Conservation (phyloP, 768 basidiomycete species). For the Fomitopsis pulvina region DNA sequence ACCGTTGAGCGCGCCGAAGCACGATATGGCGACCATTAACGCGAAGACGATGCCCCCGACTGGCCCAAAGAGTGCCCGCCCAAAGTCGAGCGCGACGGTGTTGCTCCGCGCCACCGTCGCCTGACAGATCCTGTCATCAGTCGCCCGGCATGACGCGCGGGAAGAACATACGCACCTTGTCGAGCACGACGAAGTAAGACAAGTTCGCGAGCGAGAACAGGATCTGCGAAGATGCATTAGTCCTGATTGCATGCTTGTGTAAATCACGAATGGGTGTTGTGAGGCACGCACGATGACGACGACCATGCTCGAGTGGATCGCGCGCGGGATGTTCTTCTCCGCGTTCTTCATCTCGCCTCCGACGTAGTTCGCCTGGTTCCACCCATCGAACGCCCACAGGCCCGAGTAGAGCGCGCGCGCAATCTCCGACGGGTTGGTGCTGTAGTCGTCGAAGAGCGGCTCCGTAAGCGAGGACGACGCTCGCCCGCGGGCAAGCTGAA, state of each 20-base stretch:
- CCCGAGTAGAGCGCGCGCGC: slow-evolving; percentile 94
- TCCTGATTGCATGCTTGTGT: no score
- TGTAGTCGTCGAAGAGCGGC: slow-evolving; percentile 70
- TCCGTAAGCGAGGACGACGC: slow-evolving; percentile 61
- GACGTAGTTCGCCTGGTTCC: slow-evolving; percentile 91
- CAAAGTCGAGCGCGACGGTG: slow-evolving; percentile 89
- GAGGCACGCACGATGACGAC: slow-evolving; percentile 57
- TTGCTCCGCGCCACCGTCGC: slow-evolving; percentile 67
- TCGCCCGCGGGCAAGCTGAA: slow-evolving; percentile 70
- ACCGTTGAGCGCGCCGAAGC: slow-evolving; percentile 96
- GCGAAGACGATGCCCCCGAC: slow-evolving; percentile 87
- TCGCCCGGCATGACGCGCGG: no score
- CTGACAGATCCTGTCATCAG: slow-evolving; percentile 22
- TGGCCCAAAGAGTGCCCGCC: slow-evolving; percentile 77
- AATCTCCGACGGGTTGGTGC: slow-evolving; percentile 77
- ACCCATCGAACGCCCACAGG: slow-evolving; percentile 94
- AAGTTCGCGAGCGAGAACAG: slow-evolving; percentile 84
- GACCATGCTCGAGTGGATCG: slow-evolving; percentile 84
- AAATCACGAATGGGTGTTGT: neutral
- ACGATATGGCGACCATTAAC: slow-evolving; percentile 87
- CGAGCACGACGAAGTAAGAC: slow-evolving; percentile 91
- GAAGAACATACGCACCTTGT: slow-evolving; percentile 49
- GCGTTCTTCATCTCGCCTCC: slow-evolving; percentile 83
- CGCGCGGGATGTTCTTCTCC: slow-evolving; percentile 80
- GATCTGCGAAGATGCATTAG: no score